These are phyloP conservation scores for Colletotrichum orbiculare DNA, from an alignment of 2,329 filamentous ascomycete genomes.

Conservation along the genomic window DNA sequence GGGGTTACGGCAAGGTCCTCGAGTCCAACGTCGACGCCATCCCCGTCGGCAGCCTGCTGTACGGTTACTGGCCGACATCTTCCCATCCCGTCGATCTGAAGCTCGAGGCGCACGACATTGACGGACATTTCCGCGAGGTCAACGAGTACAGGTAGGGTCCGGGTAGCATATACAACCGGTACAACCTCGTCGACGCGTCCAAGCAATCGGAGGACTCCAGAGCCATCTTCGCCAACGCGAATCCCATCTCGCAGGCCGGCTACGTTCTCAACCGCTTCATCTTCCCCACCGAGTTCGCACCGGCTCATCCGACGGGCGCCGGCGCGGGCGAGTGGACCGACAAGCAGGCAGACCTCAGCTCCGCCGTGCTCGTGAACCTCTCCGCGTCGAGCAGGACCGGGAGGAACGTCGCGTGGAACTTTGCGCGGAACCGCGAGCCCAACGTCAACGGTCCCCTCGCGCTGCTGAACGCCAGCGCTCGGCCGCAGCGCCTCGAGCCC, in stretches of 20 bases:
- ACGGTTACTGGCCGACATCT: constrained; percentile 56
- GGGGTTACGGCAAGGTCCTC: constrained; percentile 57
- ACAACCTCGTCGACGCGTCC: constrained; percentile 40
- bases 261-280: constrained; percentile 47
- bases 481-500: constrained; percentile 24
- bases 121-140: constrained; percentile 50
- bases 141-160: constrained; percentile 44
- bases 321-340: constrained; percentile 41
- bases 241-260: constrained; percentile 42
- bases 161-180: constrained; percentile 56
- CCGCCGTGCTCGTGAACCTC: constrained; percentile 46
- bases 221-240: constrained; percentile 30
- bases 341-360: constrained; percentile 46
- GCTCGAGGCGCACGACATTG: constrained; percentile 42
- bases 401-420: constrained; percentile 41
- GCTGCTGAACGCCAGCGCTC: constrained; percentile 43
- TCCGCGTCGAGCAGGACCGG: constrained; percentile 46
- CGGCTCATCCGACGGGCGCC: constrained; percentile 37
- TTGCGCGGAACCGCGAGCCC: constrained; percentile 37
- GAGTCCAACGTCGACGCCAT: constrained; percentile 52
- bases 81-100: constrained; percentile 50
- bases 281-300: constrained; percentile 43
- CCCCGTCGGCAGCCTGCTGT: constrained; percentile 48
- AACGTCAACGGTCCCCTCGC: constrained; percentile 37
- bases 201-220: constrained; percentile 26